phyloP scores from a whole-genome alignment of 768 basidiomycete species.

The Mycena chlorophos region DNA sequence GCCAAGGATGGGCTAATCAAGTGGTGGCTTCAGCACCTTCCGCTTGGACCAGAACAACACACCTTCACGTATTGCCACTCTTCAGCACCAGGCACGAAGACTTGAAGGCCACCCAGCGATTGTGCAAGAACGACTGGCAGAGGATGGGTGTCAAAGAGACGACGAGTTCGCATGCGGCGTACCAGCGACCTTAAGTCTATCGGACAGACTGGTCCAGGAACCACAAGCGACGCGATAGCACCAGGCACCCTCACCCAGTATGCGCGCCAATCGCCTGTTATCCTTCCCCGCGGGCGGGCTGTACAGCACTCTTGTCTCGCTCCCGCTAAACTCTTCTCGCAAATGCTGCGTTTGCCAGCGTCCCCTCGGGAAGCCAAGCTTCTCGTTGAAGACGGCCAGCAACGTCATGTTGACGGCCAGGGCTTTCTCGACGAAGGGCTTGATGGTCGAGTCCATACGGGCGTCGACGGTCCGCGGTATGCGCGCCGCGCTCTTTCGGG shows the following conservation, averaged over 20 bases:
- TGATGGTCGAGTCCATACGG: slow-evolving; percentile 37
- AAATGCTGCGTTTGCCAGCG: slow-evolving; percentile 38
- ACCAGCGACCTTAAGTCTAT: slow-evolving; percentile 33
- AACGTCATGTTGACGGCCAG: slow-evolving; percentile 39
- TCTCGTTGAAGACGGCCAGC: slow-evolving; percentile 44
- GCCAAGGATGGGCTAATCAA: slow-evolving; percentile 40
- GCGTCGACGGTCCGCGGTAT: slow-evolving; percentile 42
- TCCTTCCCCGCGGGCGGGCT: slow-evolving; percentile 36
- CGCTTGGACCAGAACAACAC: background rate
- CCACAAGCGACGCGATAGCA: slow-evolving; percentile 20
- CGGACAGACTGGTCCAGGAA: background rate
- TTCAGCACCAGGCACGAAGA: slow-evolving; percentile 38
- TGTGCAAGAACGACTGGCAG: slow-evolving; percentile 39
- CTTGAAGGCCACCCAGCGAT: slow-evolving; percentile 48
- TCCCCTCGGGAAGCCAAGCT: slow-evolving; percentile 43
- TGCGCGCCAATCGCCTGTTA: slow-evolving; percentile 47
- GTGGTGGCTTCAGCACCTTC: background rate
- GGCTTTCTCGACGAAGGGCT: slow-evolving; percentile 22
- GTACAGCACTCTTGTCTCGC: slow-evolving; percentile 45
- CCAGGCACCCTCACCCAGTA: slow-evolving; percentile 37
- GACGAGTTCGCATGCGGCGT: background rate
- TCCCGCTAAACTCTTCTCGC: slow-evolving; percentile 36
- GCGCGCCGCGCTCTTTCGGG: slow-evolving; percentile 41
- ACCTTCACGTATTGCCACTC: slow-evolving; percentile 47
- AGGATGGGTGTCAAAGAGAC: background rate